Percentiles rank a stretch among this genome's conserved stretches.
Evolutionary conservation across 2,329 filamentous ascomycete species (phyloP).

Genomic region (Penicillium capsulatum): DNA sequence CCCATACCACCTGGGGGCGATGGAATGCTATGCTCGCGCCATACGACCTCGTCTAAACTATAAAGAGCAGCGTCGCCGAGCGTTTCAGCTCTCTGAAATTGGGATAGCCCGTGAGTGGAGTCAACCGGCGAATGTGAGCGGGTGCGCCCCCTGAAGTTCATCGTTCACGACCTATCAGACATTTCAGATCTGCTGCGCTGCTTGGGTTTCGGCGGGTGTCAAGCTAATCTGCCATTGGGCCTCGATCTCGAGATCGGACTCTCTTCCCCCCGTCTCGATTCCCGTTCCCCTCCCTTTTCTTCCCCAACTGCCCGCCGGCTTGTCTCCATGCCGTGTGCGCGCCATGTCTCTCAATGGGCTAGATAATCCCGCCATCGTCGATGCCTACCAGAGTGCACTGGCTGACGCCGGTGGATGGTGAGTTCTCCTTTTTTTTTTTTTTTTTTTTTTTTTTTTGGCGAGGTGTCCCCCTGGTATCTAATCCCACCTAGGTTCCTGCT

Average conservation of each 20-base stretch:
- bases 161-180: slow-evolving; percentile 9
- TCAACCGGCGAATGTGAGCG: slow-evolving; percentile 13
- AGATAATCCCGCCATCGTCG: slow-evolving; percentile 73
- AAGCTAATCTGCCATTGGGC: slow-evolving; percentile 5
- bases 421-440: too few species aligned
- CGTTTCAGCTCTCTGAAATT: slow-evolving; percentile 24
- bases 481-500: slow-evolving; percentile 94
- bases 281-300: slow-evolving; percentile 1
- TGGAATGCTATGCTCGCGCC: neutral
- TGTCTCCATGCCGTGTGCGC: slow-evolving; percentile 35
- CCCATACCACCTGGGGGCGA: too few species aligned
- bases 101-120: slow-evolving; percentile 24
- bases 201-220: too few species aligned
- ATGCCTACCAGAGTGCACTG: slow-evolving; percentile 75
- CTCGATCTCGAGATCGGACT: slow-evolving; percentile 14
- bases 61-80: slow-evolving; percentile 15
- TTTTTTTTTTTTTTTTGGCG: too few species aligned
- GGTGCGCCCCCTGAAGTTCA: slow-evolving; percentile 17
- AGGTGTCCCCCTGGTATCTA: too few species aligned
- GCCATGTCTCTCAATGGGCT: slow-evolving; percentile 94
- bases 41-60: slow-evolving; percentile 7
- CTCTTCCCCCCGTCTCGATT: slow-evolving; percentile 1
- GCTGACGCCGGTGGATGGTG: slow-evolving; percentile 93
- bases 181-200: too few species aligned
- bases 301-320: slow-evolving; percentile 6